Evolutionary conservation across 345 rosid species (phyloP), one percentile per base, ranked within the genome.

Genomic region (Populus ilicifolia): DNA sequence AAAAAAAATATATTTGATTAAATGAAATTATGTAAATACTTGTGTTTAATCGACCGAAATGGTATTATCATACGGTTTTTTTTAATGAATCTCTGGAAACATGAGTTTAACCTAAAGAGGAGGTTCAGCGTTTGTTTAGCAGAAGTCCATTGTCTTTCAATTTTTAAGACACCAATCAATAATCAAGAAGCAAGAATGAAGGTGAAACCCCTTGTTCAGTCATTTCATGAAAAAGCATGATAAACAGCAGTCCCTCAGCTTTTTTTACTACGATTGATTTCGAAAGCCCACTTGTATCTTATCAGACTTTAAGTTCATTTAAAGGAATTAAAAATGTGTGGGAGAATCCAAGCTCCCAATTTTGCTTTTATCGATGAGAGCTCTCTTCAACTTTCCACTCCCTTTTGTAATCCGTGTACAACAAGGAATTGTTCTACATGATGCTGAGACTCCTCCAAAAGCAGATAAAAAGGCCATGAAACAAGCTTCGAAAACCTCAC

Each of bases 401-500:
- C 10, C 59, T 76, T 79, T 76, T 43, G 68, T 36, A 44, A 46
- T 35, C 76, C 85, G 65, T 79, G 76, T 18, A 20, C 69, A 35
- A 41, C 71, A 56, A 56, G 77, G 62, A 75, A 69, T 50, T 43
- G 13, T 69, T 44, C 20, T 75, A 46, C 66, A 70, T 52, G 16
- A 52, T 36, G 13, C 75, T 33, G 39, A 52, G 44, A 38, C 16
- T 52, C 44, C 20, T 64, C 10, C 2, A 21, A 70, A 72, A 30
- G 77, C 48, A 69, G 13, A 30, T 65, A 13, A 43, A 70, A 74
- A 64, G 66, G 70, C 65, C 61, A 78, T 33, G 75, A 56, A 75
- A 61, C 43, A 83, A 79, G 69, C 73, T 50, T 74, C 75, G 69
- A 77, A 82, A 71, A 20, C 79, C 68, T 54, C 65, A 27, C 84